phyloP scores from a whole-genome alignment of 495 filamentous ascomycete genomes.

The Neurospora sp. region DNA sequence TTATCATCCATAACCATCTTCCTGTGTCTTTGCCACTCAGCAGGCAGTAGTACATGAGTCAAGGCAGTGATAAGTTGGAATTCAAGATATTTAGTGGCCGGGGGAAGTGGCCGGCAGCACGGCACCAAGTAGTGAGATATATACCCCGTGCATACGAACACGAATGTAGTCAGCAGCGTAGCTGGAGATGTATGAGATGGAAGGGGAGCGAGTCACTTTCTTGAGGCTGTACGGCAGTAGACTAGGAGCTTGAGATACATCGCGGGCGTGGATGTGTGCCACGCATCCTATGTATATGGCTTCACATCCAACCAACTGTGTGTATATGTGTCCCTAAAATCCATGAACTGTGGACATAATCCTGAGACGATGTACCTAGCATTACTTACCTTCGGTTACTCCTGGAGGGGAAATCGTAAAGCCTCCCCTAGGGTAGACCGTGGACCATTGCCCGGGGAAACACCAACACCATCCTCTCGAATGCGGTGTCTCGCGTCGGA shows the following conservation, averaged over 20 bases:
- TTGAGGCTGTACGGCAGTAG: background rate
- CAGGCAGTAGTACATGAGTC: background rate
- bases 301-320: background rate
- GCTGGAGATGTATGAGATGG: background rate
- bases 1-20: background rate
- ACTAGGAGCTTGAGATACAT: background rate
- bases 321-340: background rate
- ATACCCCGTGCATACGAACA: background rate
- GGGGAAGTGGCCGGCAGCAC: background rate
- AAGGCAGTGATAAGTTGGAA: background rate
- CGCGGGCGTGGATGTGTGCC: background rate
- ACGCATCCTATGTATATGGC: background rate
- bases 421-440: background rate
- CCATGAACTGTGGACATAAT: background rate
- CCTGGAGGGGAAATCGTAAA: background rate
- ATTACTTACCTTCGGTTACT: background rate
- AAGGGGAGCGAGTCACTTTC: background rate
- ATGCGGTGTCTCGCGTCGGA: background rate
- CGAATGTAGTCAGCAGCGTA: background rate
- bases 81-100: background rate
- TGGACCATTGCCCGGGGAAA: background rate
- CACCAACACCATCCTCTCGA: background rate
- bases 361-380: background rate
- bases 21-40: background rate
- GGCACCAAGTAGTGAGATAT: background rate